These are phyloP conservation scores for Casuarina glauca DNA, from an alignment of 306 rosid genomes.

Conservation along the genomic window DNA sequence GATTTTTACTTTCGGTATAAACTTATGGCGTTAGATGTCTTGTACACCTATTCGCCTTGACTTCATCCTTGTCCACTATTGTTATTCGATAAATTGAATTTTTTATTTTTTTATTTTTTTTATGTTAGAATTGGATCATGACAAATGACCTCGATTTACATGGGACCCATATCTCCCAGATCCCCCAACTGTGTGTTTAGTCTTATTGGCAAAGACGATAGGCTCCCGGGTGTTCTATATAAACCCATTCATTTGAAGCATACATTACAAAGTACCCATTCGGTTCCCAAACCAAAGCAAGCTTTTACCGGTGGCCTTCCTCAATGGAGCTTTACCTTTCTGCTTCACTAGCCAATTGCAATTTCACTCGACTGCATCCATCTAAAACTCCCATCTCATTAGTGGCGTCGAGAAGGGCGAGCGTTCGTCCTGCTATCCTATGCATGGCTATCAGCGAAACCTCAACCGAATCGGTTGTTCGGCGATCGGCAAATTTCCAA, in stretches of 20 bases:
- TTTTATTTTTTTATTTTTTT: no score
- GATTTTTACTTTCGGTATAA: no score
- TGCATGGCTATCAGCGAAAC: neutral
- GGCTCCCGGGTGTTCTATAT: no score
- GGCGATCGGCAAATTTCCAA: slow-evolving; percentile 28
- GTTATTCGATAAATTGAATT: no score
- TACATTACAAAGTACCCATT: neutral
- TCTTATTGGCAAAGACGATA: no score
- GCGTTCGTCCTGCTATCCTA: neutral
- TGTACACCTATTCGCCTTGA: no score
- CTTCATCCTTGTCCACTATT: no score
- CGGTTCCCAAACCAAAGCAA: neutral
- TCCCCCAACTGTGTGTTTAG: neutral
- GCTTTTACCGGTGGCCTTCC: neutral
- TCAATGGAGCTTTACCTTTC: neutral
- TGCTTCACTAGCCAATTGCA: neutral
- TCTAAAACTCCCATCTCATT: neutral
- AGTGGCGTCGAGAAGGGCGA: neutral
- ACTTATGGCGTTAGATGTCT: no score
- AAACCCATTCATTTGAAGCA: no score
- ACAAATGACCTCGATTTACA: no score
- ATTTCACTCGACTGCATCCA: neutral
- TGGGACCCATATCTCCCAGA: no score
- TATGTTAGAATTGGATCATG: no score
- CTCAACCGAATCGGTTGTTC: neutral